Evolutionary conservation across 169 alveolate genomes (phyloP).

Genomic region (Cryptosporidium sp.): DNA sequence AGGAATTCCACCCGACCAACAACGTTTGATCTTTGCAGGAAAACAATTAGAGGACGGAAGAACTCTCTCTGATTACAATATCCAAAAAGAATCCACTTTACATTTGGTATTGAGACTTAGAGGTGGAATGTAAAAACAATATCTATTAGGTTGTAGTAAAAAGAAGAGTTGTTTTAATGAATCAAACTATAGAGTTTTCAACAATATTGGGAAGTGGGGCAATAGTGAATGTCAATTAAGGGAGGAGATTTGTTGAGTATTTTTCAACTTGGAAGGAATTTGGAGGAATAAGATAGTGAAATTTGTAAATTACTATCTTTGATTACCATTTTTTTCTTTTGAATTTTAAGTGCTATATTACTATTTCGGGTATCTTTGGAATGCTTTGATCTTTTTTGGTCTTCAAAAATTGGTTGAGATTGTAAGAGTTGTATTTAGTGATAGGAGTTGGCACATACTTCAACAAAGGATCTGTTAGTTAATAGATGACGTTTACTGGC

Average conservation of each 20-base stretch:
- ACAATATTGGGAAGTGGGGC: background rate
- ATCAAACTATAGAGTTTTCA: background rate
- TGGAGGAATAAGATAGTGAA: background rate
- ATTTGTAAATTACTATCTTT: background rate
- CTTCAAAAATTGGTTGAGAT: background rate
- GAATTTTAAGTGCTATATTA: background rate
- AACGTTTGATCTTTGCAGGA: conserved; percentile 79
- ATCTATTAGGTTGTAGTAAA: background rate
- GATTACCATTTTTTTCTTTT: background rate
- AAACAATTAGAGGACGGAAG: conserved; percentile 81
- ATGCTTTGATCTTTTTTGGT: background rate
- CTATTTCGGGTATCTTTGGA: background rate
- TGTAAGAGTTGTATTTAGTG: background rate
- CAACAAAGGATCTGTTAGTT: background rate
- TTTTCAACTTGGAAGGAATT: background rate
- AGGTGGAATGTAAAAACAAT: conserved; percentile 64
- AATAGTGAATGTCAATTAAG: background rate
- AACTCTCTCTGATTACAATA: conserved; percentile 79
- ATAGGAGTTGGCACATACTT: background rate
- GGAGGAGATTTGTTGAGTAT: background rate
- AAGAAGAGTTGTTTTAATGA: background rate
- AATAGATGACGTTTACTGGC: background rate
- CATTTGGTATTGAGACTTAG: conserved; percentile 82
- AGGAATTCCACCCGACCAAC: conserved; percentile 82
- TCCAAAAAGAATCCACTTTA: conserved; percentile 83